These are phyloP conservation scores for Parafenestella ontariensis DNA, from an alignment of 2,329 filamentous ascomycete species.

Conservation along the genomic window DNA sequence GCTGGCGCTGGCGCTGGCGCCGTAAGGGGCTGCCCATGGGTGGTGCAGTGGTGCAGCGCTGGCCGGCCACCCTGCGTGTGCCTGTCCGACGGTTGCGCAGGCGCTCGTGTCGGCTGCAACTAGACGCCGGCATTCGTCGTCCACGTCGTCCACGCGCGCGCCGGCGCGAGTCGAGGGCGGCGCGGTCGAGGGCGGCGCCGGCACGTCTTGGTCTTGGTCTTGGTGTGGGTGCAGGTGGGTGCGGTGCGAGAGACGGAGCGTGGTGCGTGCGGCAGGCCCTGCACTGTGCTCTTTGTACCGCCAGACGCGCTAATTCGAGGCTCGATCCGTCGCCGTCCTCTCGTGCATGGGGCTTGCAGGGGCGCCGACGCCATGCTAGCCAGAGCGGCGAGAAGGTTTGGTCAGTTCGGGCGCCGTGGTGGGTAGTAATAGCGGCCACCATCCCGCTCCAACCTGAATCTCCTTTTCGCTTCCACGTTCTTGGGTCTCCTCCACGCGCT, in stretches of 20 bases:
- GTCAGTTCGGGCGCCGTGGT: conserved; percentile 30
- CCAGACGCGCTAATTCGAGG: conserved; percentile 28
- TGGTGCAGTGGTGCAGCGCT: neutral
- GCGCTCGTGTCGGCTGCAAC: no score
- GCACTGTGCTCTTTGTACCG: conserved; percentile 13
- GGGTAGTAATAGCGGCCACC: conserved; percentile 42
- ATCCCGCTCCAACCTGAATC: conserved; percentile 42
- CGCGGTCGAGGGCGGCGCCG: no score
- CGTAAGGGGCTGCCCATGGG: conserved; percentile 4
- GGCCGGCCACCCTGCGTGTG: neutral
- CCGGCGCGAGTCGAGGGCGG: no score
- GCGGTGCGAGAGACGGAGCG: neutral
- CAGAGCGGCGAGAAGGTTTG: conserved; percentile 37
- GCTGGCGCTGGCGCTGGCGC: neutral
- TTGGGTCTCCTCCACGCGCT: conserved; percentile 42
- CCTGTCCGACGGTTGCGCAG: neutral
- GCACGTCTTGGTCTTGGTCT: no score
- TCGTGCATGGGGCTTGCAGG: conserved; percentile 33
- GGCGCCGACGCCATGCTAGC: conserved; percentile 27
- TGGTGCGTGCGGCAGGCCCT: neutral
- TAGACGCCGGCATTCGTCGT: no score
- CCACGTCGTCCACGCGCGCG: no score
- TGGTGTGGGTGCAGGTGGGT: conserved; percentile 14
- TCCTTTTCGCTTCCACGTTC: conserved; percentile 45
- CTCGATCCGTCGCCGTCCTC: conserved; percentile 31